These are phyloP conservation scores for Xylaria grammica DNA, from an alignment of 495 filamentous ascomycete genomes.

Conservation along the genomic window DNA sequence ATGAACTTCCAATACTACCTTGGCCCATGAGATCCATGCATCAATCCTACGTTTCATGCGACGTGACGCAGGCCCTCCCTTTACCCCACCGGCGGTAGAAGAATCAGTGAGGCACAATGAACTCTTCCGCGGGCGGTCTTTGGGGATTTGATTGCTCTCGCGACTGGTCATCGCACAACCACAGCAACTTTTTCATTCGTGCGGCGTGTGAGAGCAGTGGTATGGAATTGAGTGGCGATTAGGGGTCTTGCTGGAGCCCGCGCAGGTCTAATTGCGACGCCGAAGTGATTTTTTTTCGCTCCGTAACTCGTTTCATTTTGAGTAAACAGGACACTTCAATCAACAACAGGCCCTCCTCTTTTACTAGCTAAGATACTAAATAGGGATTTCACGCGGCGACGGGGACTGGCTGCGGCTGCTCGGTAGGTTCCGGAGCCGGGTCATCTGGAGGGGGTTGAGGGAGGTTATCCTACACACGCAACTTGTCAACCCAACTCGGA, in stretches of 20 bases:
- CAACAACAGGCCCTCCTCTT: neutral
- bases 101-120: neutral
- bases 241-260: neutral
- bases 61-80: conserved; percentile 1
- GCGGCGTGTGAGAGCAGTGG: neutral
- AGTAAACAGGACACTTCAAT: neutral
- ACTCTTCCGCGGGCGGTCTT: neutral
- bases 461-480: conserved; percentile 41
- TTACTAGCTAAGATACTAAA: neutral
- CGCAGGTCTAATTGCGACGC: conserved; percentile 16
- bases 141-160: neutral
- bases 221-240: neutral
- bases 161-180: neutral
- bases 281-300: neutral
- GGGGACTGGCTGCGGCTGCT: conserved; percentile 31
- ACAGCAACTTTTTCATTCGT: neutral
- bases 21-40: neutral
- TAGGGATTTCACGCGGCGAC: conserved; percentile 31
- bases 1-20: neutral
- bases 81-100: neutral
- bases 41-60: neutral
- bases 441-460: conserved; percentile 37
- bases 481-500: conserved; percentile 7
- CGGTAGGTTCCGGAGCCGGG: conserved; percentile 26
- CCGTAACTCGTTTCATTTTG: conserved; percentile 6